Conservation (phyloP, 805 yeast genomes). For the Ogataea saltuana region DNA sequence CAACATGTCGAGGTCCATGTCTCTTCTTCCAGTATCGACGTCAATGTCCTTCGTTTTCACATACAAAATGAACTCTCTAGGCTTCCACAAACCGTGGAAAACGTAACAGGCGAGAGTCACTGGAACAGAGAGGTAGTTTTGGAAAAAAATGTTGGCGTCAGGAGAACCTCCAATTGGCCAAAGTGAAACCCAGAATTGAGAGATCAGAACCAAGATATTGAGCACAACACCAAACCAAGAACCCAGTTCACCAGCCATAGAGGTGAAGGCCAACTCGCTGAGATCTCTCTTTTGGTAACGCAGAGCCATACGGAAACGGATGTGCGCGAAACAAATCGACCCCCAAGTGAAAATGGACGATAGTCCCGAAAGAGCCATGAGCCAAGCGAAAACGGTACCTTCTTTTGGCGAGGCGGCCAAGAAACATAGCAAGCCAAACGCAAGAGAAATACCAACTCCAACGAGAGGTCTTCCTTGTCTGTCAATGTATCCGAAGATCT, state of each 20-base stretch:
- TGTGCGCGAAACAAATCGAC: slow-evolving; percentile 63
- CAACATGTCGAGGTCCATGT: slow-evolving; percentile 53
- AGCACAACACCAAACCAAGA: slow-evolving; percentile 59
- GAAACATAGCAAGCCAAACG: slow-evolving; percentile 58
- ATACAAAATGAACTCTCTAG: slow-evolving; percentile 45
- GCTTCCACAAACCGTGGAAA: slow-evolving; percentile 37
- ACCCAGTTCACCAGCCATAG: slow-evolving; percentile 68
- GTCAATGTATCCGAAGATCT: slow-evolving; percentile 64
- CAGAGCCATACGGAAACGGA: slow-evolving; percentile 69
- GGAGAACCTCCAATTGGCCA: slow-evolving; percentile 61
- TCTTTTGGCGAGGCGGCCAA: slow-evolving; percentile 58
- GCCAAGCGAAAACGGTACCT: slow-evolving; percentile 64
- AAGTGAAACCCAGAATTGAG: slow-evolving; percentile 80
- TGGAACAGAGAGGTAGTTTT: slow-evolving; percentile 62
- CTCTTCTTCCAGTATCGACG: slow-evolving; percentile 62
- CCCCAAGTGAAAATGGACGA: slow-evolving; percentile 78
- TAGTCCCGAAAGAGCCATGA: slow-evolving; percentile 73
- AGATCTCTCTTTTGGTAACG: slow-evolving; percentile 60
- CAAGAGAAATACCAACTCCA: slow-evolving; percentile 56
- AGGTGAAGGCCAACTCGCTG: slow-evolving; percentile 63
- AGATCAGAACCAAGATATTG: slow-evolving; percentile 58
- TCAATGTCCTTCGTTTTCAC: slow-evolving; percentile 51
- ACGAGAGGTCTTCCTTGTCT: slow-evolving; percentile 73
- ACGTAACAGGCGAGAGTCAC: slow-evolving; percentile 52
- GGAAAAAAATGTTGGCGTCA: slow-evolving; percentile 58